Evolutionary conservation across 306 rosid genomes (phyloP).

Genomic region (Casuarina equisetifolia): DNA sequence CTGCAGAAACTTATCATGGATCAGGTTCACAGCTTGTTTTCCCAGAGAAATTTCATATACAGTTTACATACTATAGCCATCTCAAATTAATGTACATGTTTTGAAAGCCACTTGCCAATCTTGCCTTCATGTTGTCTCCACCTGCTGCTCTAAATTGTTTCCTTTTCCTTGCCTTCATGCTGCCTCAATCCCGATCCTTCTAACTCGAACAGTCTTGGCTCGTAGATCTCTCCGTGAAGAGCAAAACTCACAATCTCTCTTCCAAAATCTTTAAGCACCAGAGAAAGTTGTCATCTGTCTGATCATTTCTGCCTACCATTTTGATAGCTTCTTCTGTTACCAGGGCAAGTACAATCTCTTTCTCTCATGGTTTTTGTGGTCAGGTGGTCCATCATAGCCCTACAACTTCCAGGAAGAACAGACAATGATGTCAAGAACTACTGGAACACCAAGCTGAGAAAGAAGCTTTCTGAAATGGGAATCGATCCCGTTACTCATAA

Average conservation of each 20-base stretch:
- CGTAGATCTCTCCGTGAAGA: too few species aligned
- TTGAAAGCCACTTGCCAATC: background rate
- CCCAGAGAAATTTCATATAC: too few species aligned
- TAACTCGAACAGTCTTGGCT: too few species aligned
- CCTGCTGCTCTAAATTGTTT: background rate
- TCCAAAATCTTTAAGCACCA: too few species aligned
- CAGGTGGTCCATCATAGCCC: slow-evolving; percentile 94
- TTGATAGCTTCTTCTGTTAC: background rate
- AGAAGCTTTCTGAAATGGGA: slow-evolving; percentile 81
- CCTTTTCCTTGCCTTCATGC: too few species aligned
- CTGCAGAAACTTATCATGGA: too few species aligned
- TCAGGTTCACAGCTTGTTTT: too few species aligned
- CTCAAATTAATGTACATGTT: background rate
- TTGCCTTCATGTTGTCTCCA: background rate
- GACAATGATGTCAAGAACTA: slow-evolving; percentile 81
- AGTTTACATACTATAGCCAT: background rate
- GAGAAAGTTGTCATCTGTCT: background rate
- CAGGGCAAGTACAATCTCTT: slow-evolving; percentile 15
- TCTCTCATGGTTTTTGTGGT: slow-evolving; percentile 15
- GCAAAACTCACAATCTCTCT: too few species aligned
- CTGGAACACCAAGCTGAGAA: slow-evolving; percentile 86
- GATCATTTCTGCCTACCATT: background rate
- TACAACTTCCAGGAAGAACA: slow-evolving; percentile 91
- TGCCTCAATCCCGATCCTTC: too few species aligned
- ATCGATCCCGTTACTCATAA: slow-evolving; percentile 92